phyloP scores from a whole-genome alignment of 345 rosid species.

The Pistacia atlantica region DNA sequence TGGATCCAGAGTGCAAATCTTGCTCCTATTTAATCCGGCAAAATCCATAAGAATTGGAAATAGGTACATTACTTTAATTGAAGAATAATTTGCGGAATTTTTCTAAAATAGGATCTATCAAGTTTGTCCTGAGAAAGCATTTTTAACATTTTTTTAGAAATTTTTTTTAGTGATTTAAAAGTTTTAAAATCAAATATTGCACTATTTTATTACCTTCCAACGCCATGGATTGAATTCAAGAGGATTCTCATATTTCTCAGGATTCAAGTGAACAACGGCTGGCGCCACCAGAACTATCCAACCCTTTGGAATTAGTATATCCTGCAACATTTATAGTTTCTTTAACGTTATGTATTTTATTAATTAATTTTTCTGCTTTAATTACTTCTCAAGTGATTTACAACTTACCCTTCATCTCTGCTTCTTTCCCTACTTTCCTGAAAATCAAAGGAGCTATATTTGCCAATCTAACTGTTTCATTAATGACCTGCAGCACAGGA shows the following conservation, averaged over 20 bases:
- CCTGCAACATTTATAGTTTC: slow-evolving; percentile 22
- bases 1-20: slow-evolving; percentile 36
- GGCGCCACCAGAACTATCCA: slow-evolving; percentile 41
- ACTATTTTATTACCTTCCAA: slow-evolving; percentile 33
- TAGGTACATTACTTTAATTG: too few species aligned
- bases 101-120: too few species aligned
- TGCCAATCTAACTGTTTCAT: slow-evolving; percentile 47
- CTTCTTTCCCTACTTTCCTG: slow-evolving; percentile 39
- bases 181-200: too few species aligned
- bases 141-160: too few species aligned
- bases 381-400: too few species aligned
- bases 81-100: too few species aligned
- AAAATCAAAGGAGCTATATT: slow-evolving; percentile 36
- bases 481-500: slow-evolving; percentile 32
- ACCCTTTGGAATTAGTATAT: slow-evolving; percentile 46
- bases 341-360: too few species aligned
- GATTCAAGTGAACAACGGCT: slow-evolving; percentile 30
- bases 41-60: too few species aligned
- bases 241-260: slow-evolving; percentile 36
- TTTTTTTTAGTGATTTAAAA: too few species aligned
- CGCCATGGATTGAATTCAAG: slow-evolving; percentile 52
- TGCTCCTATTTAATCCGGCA: slow-evolving; percentile 13
- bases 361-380: too few species aligned
- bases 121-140: too few species aligned
- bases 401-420: slow-evolving; percentile 34